A percentile compares a stretch with the other conserved stretches of the same genome.
Conservation (phyloP, 2,329 filamentous ascomycete species). For the Aaosphaeria arxii region DNA sequence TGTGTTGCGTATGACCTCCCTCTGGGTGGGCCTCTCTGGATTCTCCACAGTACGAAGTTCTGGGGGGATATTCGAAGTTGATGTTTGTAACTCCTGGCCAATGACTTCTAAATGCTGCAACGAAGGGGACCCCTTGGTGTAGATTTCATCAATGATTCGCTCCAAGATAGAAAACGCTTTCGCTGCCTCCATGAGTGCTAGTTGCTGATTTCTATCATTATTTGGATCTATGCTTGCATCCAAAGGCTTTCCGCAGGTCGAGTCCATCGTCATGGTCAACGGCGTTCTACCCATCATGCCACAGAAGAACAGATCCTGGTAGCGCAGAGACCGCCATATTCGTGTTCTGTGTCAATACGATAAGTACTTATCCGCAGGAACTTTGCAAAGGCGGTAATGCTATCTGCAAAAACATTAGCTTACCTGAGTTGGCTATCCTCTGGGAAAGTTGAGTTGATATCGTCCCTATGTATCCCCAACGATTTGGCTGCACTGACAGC, state of each 20-base stretch:
- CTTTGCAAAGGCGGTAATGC: no score
- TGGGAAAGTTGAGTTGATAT: not conserved
- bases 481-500: not conserved
- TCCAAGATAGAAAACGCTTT: not conserved
- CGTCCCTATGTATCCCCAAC: not conserved
- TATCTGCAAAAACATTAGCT: no score
- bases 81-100: not conserved
- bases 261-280: not conserved
- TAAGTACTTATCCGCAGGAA: not conserved
- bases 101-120: not conserved
- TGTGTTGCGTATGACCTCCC: not conserved
- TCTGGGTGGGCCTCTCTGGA: not conserved
- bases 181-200: not conserved
- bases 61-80: not conserved
- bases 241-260: not conserved
- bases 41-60: not conserved
- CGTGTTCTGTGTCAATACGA: not conserved
- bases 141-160: not conserved
- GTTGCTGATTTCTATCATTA: not conserved
- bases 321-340: not conserved
- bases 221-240: not conserved
- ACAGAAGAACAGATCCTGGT: not conserved
- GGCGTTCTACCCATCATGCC: not conserved
- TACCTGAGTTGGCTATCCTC: not conserved
- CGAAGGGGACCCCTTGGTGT: not conserved